Conservation (phyloP, 148 eudicot genomes). For the Cornus kousa region DNA sequence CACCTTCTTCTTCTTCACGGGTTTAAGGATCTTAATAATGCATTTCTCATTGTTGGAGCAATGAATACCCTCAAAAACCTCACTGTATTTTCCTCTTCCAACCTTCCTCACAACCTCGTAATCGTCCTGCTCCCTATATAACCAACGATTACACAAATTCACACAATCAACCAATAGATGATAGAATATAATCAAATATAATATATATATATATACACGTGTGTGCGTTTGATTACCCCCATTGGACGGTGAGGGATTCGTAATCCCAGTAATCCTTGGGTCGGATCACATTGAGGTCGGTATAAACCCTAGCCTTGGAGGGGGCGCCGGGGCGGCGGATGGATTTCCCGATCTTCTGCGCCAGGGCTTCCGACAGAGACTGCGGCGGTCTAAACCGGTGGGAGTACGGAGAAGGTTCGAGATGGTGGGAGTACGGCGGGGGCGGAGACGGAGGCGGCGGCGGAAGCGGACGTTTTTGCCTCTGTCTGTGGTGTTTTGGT, state of each 20-base stretch:
- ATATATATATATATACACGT: not conserved
- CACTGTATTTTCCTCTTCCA: conserved; percentile 93
- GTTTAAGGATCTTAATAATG: conserved; percentile 89
- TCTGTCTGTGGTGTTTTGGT: not conserved
- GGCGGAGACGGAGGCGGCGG: conserved; percentile 17
- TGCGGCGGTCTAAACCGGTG: conserved; percentile 24
- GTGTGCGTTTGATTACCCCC: conserved; percentile 56
- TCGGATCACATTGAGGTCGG: conserved; percentile 75
- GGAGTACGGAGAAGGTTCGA: no score
- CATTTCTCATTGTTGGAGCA: conserved; percentile 75
- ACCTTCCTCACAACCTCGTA: conserved; percentile 98
- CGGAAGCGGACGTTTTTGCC: conserved; percentile 17
- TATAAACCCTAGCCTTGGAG: conserved; percentile 83
- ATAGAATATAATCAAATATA: not conserved
- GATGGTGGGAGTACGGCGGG: conserved; percentile 4
- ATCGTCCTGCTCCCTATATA: conserved; percentile 79
- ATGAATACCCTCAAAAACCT: conserved; percentile 90
- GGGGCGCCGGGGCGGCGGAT: conserved; percentile 88
- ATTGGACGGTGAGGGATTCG: conserved; percentile 83
- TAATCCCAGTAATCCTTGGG: conserved; percentile 95
- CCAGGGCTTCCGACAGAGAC: conserved; percentile 53
- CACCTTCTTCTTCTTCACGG: conserved; percentile 96
- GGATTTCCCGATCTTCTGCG: conserved; percentile 84
- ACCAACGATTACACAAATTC: conserved; percentile 8
- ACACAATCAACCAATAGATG: conserved; percentile 5